Conservation (phyloP, 371 early-diverging fungal species). For the Mucor lusitanicus region DNA sequence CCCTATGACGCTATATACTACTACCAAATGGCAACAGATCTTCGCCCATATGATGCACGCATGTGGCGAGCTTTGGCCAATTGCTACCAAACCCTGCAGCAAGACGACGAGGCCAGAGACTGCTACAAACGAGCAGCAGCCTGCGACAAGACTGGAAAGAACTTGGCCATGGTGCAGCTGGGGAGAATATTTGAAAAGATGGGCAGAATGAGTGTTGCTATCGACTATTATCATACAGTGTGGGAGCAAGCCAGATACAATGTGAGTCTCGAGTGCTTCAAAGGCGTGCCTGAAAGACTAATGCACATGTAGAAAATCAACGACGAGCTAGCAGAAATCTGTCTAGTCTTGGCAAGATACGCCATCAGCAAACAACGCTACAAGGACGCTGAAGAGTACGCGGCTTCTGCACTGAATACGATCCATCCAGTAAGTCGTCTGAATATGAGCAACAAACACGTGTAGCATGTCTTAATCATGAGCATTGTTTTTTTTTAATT, state of each 20-base stretch:
- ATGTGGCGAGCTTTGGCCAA: conserved; percentile 80
- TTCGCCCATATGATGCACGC: conserved; percentile 77
- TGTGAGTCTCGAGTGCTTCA: conserved; percentile 25
- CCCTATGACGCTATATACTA: conserved; percentile 84
- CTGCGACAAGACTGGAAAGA: conserved; percentile 53
- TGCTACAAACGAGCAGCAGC: conserved; percentile 70
- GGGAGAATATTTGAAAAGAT: conserved; percentile 61
- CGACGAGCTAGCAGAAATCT: conserved; percentile 62
- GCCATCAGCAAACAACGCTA: conserved; percentile 52
- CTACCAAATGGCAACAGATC: conserved; percentile 76
- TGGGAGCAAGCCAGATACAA: conserved; percentile 47
- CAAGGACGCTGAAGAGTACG: conserved; percentile 47
- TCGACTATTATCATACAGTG: conserved; percentile 58
- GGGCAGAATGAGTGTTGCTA: conserved; percentile 54
- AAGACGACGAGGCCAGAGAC: conserved; percentile 59
- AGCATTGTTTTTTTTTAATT: background rate
- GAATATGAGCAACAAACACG: background rate
- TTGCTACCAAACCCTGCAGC: conserved; percentile 62
- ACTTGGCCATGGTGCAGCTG: conserved; percentile 51
- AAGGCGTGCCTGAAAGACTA: background rate
- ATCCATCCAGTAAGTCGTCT: conserved; percentile 37
- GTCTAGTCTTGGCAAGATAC: conserved; percentile 60
- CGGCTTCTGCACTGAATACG: conserved; percentile 40
- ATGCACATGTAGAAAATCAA: conserved; percentile 29
- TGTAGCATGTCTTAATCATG: background rate